These are phyloP conservation scores for Fraxinus paxiana DNA, from an alignment of 305 asterid species.

Conservation along the genomic window DNA sequence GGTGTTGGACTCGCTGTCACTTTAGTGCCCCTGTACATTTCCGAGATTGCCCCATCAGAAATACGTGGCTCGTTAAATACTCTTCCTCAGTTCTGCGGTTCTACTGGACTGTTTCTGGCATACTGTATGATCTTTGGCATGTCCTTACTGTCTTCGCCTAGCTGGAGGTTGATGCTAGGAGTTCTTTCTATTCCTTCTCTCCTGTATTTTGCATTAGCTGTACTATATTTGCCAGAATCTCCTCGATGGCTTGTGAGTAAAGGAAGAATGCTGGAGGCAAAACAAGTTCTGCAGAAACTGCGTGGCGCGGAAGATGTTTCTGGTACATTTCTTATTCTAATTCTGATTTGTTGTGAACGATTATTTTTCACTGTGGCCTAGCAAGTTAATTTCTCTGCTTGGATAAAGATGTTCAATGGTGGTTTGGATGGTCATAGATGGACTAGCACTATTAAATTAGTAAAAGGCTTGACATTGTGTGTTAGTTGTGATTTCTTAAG, in stretches of 20 bases:
- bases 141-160: constrained; percentile 61
- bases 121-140: constrained; percentile 83
- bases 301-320: constrained; percentile 92
- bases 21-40: constrained; percentile 74
- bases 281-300: constrained; percentile 63
- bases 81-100: constrained; percentile 82
- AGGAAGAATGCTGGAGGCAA: constrained; percentile 87
- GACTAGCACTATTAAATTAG: background rate
- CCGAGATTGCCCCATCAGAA: constrained; percentile 92
- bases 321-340: constrained; percentile 39
- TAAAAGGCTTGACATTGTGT: background rate
- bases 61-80: constrained; percentile 77
- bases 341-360: background rate
- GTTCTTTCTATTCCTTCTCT: constrained; percentile 80
- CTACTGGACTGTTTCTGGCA: constrained; percentile 79
- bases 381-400: background rate
- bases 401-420: background rate
- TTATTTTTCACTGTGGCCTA: background rate
- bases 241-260: constrained; percentile 96
- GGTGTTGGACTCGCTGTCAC: constrained; percentile 90
- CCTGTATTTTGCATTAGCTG: constrained; percentile 51
- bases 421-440: background rate
- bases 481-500: background rate
- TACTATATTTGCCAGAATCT: constrained; percentile 79
- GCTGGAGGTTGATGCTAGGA: constrained; percentile 91